Base-by-base conservation (phyloP, 78 protist species). In the Anaeramoeba flamelloides region DNA sequence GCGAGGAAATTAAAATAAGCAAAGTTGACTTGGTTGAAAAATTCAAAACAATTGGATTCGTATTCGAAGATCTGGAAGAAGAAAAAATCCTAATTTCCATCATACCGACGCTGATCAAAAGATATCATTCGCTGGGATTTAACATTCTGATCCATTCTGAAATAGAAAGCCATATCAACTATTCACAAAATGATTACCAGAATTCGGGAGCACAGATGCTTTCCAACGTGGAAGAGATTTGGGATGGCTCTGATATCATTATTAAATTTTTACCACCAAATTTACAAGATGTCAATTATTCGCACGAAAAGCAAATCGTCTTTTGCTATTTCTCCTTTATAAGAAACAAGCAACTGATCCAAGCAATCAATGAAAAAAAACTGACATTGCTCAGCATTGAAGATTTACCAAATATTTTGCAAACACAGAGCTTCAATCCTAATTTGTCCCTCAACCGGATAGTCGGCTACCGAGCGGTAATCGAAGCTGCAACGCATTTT, bases 381-480 rank as follows among this genome's bases (percentile, higher is more conserved):
- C 77, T 79, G 36, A 93, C 88, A 39, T 87, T 83, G 8, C 75
- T 94, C 33, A 93, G 94, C 30, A 90, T 95, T 86, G 98, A 95
- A 38, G 76, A 86, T 64, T 83, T 95, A 17, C 97, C 97, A 3
- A 87, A 96, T 53, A 82, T 79, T 40, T 40, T 84, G 38, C 79
- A 92, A 30, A 92, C 97, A 1, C 98, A 95, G 83, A 86, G 82
- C 31, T 83, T 91, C 39, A 98, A 97, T 83, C 96, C 91, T 26
- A 86, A 94, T 75, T 78, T 87, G 2, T 90, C 96, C 1, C 87
- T 88, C 96, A 92, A 93, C 3, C 93, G 93, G 86, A 83, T 93
- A 40, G 86, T 95, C 12, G 98, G 98, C 53, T 95, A 94, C 87
- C 86, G 90, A 40, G 98, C 98, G 0, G 97, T 95, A 3, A 36